phyloP scores from a whole-genome alignment of 768 basidiomycete species.

The Lactarius sanguifluus region DNA sequence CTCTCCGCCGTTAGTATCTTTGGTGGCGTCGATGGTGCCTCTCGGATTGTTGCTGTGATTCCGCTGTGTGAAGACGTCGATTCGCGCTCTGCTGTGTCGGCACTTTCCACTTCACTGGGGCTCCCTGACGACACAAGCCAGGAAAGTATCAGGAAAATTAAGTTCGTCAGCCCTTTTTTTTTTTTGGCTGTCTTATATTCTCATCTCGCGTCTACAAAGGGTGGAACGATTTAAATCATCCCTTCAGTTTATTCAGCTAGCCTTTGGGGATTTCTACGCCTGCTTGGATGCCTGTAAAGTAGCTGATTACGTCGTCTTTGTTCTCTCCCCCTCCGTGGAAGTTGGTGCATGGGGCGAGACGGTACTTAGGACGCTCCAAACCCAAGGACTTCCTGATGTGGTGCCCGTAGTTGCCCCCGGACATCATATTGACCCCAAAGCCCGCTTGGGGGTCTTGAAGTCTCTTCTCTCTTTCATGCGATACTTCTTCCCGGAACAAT shows the following conservation, averaged over 20 bases:
- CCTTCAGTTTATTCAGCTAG: slow-evolving; percentile 80
- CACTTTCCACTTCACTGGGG: slow-evolving; percentile 62
- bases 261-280: slow-evolving; percentile 68
- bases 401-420: slow-evolving; percentile 70
- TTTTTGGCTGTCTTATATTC: slow-evolving; percentile 12
- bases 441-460: slow-evolving; percentile 68
- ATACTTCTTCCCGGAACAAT: slow-evolving; percentile 88
- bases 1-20: slow-evolving; percentile 76
- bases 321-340: slow-evolving; percentile 78
- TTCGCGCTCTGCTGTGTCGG: slow-evolving; percentile 49
- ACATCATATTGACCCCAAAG: slow-evolving; percentile 55
- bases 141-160: slow-evolving; percentile 62
- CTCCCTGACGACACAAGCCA: slow-evolving; percentile 52
- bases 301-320: slow-evolving; percentile 87
- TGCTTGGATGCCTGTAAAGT: slow-evolving; percentile 83
- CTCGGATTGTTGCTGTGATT: slow-evolving; percentile 85
- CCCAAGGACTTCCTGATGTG: slow-evolving; percentile 85
- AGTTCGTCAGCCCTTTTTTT: slow-evolving; percentile 44
- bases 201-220: slow-evolving; percentile 41
- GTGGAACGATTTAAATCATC: slow-evolving; percentile 90
- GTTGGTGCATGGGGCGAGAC: slow-evolving; percentile 87
- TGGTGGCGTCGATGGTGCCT: slow-evolving; percentile 71
- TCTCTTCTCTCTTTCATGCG: slow-evolving; percentile 92
- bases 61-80: slow-evolving; percentile 73
- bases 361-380: slow-evolving; percentile 81